Conservation (phyloP, 495 filamentous ascomycete species). For the Chaetomidium leptoderma region DNA sequence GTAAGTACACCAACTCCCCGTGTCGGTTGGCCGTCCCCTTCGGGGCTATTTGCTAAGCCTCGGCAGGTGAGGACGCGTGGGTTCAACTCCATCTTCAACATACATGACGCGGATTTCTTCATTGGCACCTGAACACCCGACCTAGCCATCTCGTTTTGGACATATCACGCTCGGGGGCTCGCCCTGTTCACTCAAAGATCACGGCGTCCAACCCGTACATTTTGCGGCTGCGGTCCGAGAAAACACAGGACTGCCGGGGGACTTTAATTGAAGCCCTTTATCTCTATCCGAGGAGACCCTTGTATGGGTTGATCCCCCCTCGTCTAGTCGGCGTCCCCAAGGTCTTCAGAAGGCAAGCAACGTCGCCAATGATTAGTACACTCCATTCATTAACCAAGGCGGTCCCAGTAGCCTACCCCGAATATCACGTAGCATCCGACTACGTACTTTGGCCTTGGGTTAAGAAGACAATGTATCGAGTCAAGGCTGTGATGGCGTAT, state of each 20-base stretch:
- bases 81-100: conserved; percentile 30
- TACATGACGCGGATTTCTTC: conserved; percentile 27
- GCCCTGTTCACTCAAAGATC: no score
- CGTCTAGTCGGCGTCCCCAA: not conserved
- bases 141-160: not conserved
- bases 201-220: no score
- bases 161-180: no score
- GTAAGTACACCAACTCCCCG: conserved; percentile 15
- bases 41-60: conserved; percentile 2
- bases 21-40: not conserved
- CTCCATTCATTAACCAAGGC: not conserved
- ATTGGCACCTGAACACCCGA: conserved; percentile 15
- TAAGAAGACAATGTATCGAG: no score
- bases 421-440: not conserved
- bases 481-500: no score
- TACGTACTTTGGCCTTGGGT: no score
- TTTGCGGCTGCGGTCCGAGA: no score
- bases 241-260: no score
- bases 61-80: conserved; percentile 16
- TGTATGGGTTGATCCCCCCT: not conserved
- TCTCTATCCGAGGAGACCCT: not conserved
- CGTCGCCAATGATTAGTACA: not conserved
- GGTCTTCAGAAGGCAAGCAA: not conserved
- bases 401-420: not conserved
- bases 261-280: no score